A percentile compares a stretch with the other conserved stretches of the same genome.
Conservation (phyloP, 805 yeast genomes). For the Wickerhamomyces kurtzmanii region DNA sequence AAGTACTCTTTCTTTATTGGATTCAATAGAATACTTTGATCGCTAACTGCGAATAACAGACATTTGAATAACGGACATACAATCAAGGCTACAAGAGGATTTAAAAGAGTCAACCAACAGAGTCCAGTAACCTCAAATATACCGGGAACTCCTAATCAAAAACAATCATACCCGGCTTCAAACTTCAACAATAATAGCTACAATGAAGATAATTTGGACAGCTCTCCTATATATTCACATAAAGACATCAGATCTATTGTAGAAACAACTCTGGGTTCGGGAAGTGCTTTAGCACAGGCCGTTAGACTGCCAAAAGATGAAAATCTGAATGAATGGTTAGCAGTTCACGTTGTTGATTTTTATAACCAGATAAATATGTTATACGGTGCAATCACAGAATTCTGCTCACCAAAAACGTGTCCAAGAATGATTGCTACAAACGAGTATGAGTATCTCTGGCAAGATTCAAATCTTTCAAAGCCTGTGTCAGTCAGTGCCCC, state of each 20-base stretch:
- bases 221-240: constrained; percentile 44
- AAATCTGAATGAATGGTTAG: constrained; percentile 88
- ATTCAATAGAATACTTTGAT: too few species aligned
- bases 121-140: constrained; percentile 3
- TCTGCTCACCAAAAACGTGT: constrained; percentile 91
- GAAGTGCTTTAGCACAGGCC: constrained; percentile 83
- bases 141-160: constrained; percentile 4
- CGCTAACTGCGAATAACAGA: too few species aligned
- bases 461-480: constrained; percentile 56
- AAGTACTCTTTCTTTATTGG: constrained; percentile 6
- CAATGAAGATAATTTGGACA: constrained; percentile 18
- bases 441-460: constrained; percentile 97
- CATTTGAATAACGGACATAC: constrained; percentile 37
- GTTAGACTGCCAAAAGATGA: constrained; percentile 92
- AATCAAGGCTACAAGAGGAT: constrained; percentile 35
- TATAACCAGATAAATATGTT: constrained; percentile 95
- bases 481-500: constrained; percentile 93
- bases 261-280: constrained; percentile 91
- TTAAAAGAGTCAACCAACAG: constrained; percentile 21
- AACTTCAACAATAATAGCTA: constrained; percentile 19
- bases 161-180: constrained; percentile 20
- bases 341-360: constrained; percentile 95
- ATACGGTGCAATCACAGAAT: constrained; percentile 91
- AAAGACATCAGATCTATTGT: constrained; percentile 80
- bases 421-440: constrained; percentile 97